Evolutionary conservation across 2,329 filamentous ascomycete genomes (phyloP).

Genomic region (Penicillium fuscoglaucum): DNA sequence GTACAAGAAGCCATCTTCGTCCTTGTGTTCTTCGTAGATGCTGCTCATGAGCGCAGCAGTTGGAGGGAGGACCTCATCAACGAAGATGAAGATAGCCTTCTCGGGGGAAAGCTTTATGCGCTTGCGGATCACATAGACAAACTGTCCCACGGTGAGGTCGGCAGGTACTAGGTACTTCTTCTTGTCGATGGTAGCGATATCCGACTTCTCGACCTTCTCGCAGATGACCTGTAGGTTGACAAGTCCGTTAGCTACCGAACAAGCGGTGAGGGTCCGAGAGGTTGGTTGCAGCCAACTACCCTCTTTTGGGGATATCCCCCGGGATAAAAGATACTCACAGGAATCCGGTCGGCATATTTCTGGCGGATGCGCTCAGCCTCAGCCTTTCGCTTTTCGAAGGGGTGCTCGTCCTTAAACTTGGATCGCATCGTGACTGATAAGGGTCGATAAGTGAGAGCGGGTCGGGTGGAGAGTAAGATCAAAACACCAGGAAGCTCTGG

Average conservation of each 20-base stretch:
- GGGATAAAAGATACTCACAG: slow-evolving; percentile 62
- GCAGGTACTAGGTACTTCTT: slow-evolving; percentile 99
- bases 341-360: slow-evolving; percentile 98
- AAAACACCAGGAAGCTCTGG: slow-evolving; percentile 10
- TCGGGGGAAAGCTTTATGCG: slow-evolving; percentile 99
- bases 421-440: slow-evolving; percentile 75
- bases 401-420: slow-evolving; percentile 99
- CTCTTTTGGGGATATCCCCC: not conserved
- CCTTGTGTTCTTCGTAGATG: slow-evolving; percentile 99
- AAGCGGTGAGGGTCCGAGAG: slow-evolving; percentile 31
- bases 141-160: slow-evolving; percentile 97
- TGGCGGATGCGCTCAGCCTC: slow-evolving; percentile 99
- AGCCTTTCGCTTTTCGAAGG: slow-evolving; percentile 99
- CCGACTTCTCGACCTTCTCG: slow-evolving; percentile 99
- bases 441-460: slow-evolving; percentile 28
- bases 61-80: slow-evolving; percentile 94
- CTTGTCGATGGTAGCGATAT: slow-evolving; percentile 99
- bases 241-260: slow-evolving; percentile 32
- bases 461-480: slow-evolving; percentile 18
- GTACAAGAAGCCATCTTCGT: slow-evolving; percentile 86
- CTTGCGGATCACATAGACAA: slow-evolving; percentile 99
- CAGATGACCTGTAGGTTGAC: slow-evolving; percentile 76
- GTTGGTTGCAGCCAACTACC: slow-evolving; percentile 1
- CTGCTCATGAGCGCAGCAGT: slow-evolving; percentile 98
- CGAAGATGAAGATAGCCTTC: slow-evolving; percentile 99